Percentiles rank a stretch among this genome's conserved stretches.
Conservation (phyloP, 2,329 filamentous ascomycete species). For the Pseudopyricularia javanii region DNA sequence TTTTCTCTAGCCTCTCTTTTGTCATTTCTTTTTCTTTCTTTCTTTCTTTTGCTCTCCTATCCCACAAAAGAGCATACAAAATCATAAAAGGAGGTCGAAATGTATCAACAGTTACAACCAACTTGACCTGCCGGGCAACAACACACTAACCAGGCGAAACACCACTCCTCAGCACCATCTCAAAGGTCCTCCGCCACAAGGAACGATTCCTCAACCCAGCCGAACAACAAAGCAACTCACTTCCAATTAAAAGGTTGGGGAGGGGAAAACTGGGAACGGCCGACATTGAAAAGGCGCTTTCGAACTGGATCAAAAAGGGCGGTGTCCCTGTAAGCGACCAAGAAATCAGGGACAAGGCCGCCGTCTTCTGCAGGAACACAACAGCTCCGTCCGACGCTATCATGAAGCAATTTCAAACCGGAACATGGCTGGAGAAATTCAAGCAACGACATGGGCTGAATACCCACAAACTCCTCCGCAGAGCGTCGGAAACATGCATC, state of each 20-base stretch:
- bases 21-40: background rate
- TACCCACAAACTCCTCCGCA: slow-evolving; percentile 32
- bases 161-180: slow-evolving; percentile 65
- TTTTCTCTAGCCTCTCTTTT: background rate
- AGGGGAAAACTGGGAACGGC: slow-evolving; percentile 51
- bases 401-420: slow-evolving; percentile 8
- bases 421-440: slow-evolving; percentile 86
- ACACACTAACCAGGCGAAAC: background rate
- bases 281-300: slow-evolving; percentile 83
- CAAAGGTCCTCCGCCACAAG: slow-evolving; percentile 87
- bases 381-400: background rate
- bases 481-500: slow-evolving; percentile 59
- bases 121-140: background rate
- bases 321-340: slow-evolving; percentile 64
- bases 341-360: slow-evolving; percentile 76
- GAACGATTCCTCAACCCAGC: slow-evolving; percentile 84
- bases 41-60: slow-evolving; percentile 9
- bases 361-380: slow-evolving; percentile 50
- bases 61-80: background rate
- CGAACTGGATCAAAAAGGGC: slow-evolving; percentile 76
- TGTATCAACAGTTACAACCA: background rate
- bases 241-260: slow-evolving; percentile 63
- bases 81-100: background rate
- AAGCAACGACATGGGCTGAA: slow-evolving; percentile 69
- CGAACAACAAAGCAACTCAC: slow-evolving; percentile 66